These are phyloP conservation scores for Pittosporum tobira DNA, from an alignment of 129 eudicot genomes.

Conservation along the genomic window DNA sequence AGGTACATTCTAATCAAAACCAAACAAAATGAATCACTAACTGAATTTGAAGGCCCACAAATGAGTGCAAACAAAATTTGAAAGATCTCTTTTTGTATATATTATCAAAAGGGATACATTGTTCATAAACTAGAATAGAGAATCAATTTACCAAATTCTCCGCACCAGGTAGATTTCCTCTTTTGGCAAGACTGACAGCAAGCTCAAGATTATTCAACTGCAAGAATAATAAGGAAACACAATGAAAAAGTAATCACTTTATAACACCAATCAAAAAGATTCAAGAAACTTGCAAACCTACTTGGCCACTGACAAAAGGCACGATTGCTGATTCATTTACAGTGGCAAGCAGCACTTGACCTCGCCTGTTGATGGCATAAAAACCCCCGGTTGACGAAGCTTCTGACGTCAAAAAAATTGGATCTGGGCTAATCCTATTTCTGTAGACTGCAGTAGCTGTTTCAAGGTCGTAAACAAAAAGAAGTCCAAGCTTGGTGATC, in stretches of 20 bases:
- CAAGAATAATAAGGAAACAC: background rate
- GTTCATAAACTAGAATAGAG: background rate
- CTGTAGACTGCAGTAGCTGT: conserved; percentile 96
- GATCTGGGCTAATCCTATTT: conserved; percentile 98
- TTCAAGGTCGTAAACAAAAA: conserved; percentile 94
- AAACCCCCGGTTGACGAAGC: conserved; percentile 97
- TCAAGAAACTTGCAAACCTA: conserved; percentile 24
- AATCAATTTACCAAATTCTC: conserved; percentile 74
- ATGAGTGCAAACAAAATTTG: background rate
- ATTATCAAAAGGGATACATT: background rate
- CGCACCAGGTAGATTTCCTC: conserved; percentile 99
- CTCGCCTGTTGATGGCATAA: conserved; percentile 93
- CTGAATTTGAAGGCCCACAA: background rate
- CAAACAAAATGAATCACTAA: background rate
- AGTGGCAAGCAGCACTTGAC: conserved; percentile 96
- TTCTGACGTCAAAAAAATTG: conserved; percentile 87
- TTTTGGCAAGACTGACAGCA: conserved; percentile 99
- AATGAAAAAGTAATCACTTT: background rate
- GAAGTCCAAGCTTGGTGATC: conserved; percentile 96
- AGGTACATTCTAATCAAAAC: background rate
- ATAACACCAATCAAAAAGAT: background rate
- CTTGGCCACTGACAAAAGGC: conserved; percentile 98
- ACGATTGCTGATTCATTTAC: conserved; percentile 92
- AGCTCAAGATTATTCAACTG: conserved; percentile 98
- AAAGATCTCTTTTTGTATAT: conserved; percentile 1